Evolutionary conservation across 2,329 filamentous ascomycete genomes (phyloP).

Genomic region (Cladosporium phlei): DNA sequence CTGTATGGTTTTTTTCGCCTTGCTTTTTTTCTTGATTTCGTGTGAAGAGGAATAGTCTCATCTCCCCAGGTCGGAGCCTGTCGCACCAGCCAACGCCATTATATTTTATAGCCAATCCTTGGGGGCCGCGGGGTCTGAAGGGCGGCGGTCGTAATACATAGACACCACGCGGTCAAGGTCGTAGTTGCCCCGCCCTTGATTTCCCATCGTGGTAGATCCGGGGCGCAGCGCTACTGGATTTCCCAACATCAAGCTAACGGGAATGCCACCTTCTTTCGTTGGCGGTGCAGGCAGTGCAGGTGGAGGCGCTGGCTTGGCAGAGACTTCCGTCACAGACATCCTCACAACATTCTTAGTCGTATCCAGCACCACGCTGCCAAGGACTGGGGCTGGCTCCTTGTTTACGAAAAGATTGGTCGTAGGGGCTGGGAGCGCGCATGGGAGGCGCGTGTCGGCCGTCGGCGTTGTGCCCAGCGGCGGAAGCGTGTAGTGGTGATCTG

Average conservation of each 20-base stretch:
- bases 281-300: conserved; percentile 1
- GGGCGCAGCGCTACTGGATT: background rate
- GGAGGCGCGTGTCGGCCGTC: conserved; percentile 17
- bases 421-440: conserved; percentile 1
- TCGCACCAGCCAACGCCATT: no score
- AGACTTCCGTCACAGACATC: background rate
- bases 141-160: conserved; percentile 8
- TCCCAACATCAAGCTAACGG: background rate
- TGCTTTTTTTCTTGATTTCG: no score
- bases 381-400: conserved; percentile 53
- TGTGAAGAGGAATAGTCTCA: background rate
- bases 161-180: conserved; percentile 11
- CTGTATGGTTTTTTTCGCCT: conserved; percentile 7
- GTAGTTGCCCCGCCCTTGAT: background rate
- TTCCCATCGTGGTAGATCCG: background rate
- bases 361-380: conserved; percentile 62
- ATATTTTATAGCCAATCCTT: conserved; percentile 8
- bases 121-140: background rate
- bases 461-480: conserved; percentile 15
- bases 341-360: conserved; percentile 43
- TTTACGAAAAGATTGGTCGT: conserved; percentile 21
- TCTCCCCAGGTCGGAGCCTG: background rate
- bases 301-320: background rate
- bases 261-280: background rate
- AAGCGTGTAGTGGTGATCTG: conserved; percentile 16